Base-by-base conservation (phyloP, 163 green algal genomes). In the Prototheca stagnorum region DNA sequence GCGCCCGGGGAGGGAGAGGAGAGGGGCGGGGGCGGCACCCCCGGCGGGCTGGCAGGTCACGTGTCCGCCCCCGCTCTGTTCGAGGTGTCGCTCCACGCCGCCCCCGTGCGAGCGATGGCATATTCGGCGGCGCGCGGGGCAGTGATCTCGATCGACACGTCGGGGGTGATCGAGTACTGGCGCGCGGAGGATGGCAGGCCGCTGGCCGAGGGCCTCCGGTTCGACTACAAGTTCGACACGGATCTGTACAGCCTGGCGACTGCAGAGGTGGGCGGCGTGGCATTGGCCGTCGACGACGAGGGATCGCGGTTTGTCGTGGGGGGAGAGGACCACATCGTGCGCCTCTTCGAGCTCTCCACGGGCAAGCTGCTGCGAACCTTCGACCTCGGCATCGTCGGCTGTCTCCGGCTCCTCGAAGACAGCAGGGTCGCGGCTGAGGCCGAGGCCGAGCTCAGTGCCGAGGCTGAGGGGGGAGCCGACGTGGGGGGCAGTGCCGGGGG, bases 141-240 rank as follows among this genome's bases (percentile, higher is more conserved):
- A 0, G 78, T 94, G 39, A 73, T 97, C 11, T 86, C 74, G 19
- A 61, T 56, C 9, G 85, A 95, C 62, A 19, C 39, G 16, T 43
- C 61, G 70, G 84, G 86, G 20, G 60, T 91, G 37, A 70, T 96
- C 5, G 85, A 98, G 68, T 95, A 94, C 59, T 96, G 86, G 86
- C 63, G 45, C 2, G 46, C 65, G 3, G 53, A 29, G 5, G 54
- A 39, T 31, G 61, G 63, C 51, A 58, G 29, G 15, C 77, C 84
- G 24, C 65, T 71, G 3, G 5, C 58, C 12, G 62, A 70, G 6
- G 70, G 49, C 8, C 61, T 92, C 19, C 52, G 39, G n/a, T 97
- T 95, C 57, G 62, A 27, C 21, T 75, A 80, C 57, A 88, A 89
- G 63, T 65, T 90, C 33, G 84, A 96, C 51, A 96, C 89, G 1